Percentiles rank a stretch among this genome's conserved stretches.
phyloP scores from a whole-genome alignment of 352 stramenopile genomes.

The Phytophthora pseudosyringae region DNA sequence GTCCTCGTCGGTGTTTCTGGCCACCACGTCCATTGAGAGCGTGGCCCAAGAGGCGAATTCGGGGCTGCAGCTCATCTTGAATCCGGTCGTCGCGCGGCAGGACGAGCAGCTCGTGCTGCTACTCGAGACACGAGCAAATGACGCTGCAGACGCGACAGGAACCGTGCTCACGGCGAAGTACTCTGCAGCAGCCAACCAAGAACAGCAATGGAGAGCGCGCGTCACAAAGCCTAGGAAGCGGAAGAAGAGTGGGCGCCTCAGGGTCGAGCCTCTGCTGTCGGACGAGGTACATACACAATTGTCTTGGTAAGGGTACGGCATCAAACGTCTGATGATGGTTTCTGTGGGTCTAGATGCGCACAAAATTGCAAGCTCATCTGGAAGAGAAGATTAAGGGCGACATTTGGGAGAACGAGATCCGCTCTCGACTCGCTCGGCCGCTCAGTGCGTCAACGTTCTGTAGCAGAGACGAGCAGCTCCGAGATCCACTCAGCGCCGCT shows the following conservation, averaged over 20 bases:
- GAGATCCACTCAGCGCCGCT: slow-evolving; percentile 36
- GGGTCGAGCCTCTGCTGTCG: slow-evolving; percentile 36
- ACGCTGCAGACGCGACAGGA: neutral
- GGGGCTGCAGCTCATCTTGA: slow-evolving; percentile 22
- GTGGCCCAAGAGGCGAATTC: slow-evolving; percentile 11
- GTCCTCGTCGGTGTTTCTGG: slow-evolving; percentile 22
- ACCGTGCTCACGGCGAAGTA: neutral
- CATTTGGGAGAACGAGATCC: slow-evolving; percentile 65
- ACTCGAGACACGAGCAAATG: slow-evolving; percentile 3
- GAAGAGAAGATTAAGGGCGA: slow-evolving; percentile 49
- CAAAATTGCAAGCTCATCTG: slow-evolving; percentile 43
- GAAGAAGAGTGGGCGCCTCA: slow-evolving; percentile 1
- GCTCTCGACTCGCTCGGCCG: slow-evolving; percentile 52
- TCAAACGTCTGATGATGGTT: neutral
- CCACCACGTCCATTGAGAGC: slow-evolving; percentile 7
- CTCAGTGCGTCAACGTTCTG: slow-evolving; percentile 59
- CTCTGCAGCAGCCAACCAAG: neutral
- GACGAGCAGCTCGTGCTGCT: slow-evolving; percentile 10
- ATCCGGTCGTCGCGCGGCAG: neutral
- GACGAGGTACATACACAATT: slow-evolving; percentile 28
- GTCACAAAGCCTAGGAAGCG: slow-evolving; percentile 6
- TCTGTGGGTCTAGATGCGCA: slow-evolving; percentile 41
- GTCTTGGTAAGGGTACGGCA: no score
- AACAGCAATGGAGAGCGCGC: slow-evolving; percentile 19
- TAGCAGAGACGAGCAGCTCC: slow-evolving; percentile 47